Evolutionary conservation across 768 basidiomycete genomes (phyloP), one percentile per base, ranked within the genome.

Genomic region (Asterophora parasitica): DNA sequence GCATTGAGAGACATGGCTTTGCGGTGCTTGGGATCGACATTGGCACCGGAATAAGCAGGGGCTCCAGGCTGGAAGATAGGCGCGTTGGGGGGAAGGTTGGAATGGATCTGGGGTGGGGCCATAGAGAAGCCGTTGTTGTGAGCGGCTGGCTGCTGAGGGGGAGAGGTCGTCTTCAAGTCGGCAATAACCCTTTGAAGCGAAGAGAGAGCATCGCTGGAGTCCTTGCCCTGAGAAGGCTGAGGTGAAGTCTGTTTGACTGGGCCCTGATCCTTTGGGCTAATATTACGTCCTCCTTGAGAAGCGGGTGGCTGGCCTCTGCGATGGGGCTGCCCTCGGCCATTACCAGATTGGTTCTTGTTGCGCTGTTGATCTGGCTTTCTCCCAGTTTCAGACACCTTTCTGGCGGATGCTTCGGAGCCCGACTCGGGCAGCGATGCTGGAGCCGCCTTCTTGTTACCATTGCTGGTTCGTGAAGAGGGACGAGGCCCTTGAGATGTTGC

Each of bases 151-250:
- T 68, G 66, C 48, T 71, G 78, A 43, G 80, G 73, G 42, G 88
- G 82, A 44, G 89, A 83, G 2, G 90, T 78, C 13, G 86, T 85
- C 76, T 92, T 95, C 54, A 96, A 75, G 65, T 97, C 93, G 47
- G 88, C 88, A 57, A 97, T 97, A 65, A 96, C 86, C 48, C 90
- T 82, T 61, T 97, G 92, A 44, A 97, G 79, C 23, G 89, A 91
- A 51, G 86, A 87, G 49, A 92, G 73, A 13, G 87, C 89, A 63
- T 86, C 85, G 61, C 86, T 89, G 16, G 80, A 78, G 55, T 89
- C 85, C 30, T 73, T 74, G 53, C 66, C 70, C 53, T 78, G 71
- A 50, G 79, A 76, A 32, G 73, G 64, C 51, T 58, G 62, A 46
- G 76, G 71, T 33, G 71, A 54, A 33, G 75, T 67, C 63, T 76